Base-by-base conservation (phyloP, 441 rosid species). In the Adansonia madagascariensis region DNA sequence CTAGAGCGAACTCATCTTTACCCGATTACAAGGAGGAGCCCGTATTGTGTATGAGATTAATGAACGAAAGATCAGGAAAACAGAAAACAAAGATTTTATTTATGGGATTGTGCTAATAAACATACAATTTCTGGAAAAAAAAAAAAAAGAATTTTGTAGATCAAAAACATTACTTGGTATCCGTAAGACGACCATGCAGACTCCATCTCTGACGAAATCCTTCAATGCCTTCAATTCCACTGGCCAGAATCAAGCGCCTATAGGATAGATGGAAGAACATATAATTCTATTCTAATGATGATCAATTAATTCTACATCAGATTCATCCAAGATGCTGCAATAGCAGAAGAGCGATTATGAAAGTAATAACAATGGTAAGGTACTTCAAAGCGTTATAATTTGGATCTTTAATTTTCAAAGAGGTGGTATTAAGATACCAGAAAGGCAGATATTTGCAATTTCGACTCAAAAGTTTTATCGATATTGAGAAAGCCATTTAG, bases 131-230 rank as follows among this genome's bases (percentile, higher is more conserved):
- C 9, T n/a, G 20, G 20, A 57, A 57, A 27, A 74, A 18, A 9
- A 31, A 31, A 31, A 27, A 50, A 43, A 44, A 43, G 12, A 43
- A 27, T 14, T 53, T 53, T 9, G 4, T 35, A 53, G 18, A 71
- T 71, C 31, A 35, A 20, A 71, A 55, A 84, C 76, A 83, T 85
- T 91, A 92, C 95, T 89, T 94, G 80, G 90, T 86, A 82, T 95
- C 97, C 1, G 95, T 84, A 81, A 94, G 91, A 55, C 87, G 91
- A 71, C 99, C 99, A 56, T 95, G 99, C 81, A 95, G 83, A 84
- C 99, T 91, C 99, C 97, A 95, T 75, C 99, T 88, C 84, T 85
- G 91, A 44, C 92, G 97, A 84, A 91, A 95, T 78, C 99, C 99
- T 74, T 91, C 94, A 65, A 89, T 84, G 75, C 97, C 99, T 86